These are phyloP conservation scores for Flagelloscypha sp. DNA, from an alignment of 768 basidiomycete species.

Conservation along the genomic window DNA sequence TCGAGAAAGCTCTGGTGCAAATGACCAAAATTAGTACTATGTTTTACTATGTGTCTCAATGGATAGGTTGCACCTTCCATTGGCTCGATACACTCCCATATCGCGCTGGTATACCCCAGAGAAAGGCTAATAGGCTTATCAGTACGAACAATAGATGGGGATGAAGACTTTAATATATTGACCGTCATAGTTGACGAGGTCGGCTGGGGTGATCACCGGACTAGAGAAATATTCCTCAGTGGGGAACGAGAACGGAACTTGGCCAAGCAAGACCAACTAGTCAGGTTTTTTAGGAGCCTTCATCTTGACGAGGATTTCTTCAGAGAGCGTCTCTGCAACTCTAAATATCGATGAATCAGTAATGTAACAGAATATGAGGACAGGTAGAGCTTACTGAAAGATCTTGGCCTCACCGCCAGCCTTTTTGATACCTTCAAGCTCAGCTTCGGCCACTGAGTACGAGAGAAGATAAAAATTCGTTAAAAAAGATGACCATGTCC, in stretches of 20 bases:
- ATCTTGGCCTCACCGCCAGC: slow-evolving; percentile 46
- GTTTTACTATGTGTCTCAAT: too few relatives aligned
- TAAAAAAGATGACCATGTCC: neutral
- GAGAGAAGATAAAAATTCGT: neutral
- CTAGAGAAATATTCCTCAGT: too few relatives aligned
- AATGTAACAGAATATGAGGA: neutral
- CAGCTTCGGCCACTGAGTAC: slow-evolving; percentile 25
- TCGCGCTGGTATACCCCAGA: slow-evolving; percentile 74
- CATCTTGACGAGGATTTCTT: slow-evolving; percentile 60
- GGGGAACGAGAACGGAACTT: slow-evolving; percentile 37
- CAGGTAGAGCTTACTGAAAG: slow-evolving; percentile 37
- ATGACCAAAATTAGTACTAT: neutral
- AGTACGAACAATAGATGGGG: too few relatives aligned
- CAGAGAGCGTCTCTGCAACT: slow-evolving; percentile 70
- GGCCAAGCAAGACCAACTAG: slow-evolving; percentile 45
- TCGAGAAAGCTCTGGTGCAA: slow-evolving; percentile 54
- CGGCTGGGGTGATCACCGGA: slow-evolving; percentile 51
- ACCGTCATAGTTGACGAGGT: slow-evolving; percentile 58
- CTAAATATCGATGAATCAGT: slow-evolving; percentile 25
- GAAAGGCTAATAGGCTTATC: too few relatives aligned
- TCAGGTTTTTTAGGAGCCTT: slow-evolving; percentile 61
- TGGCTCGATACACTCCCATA: slow-evolving; percentile 77
- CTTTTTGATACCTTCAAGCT: slow-evolving; percentile 27
- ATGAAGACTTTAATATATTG: too few relatives aligned
- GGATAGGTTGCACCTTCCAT: slow-evolving; percentile 69